These are phyloP conservation scores for Lentinula raphanica DNA, from an alignment of 768 basidiomycete species.

Conservation along the genomic window DNA sequence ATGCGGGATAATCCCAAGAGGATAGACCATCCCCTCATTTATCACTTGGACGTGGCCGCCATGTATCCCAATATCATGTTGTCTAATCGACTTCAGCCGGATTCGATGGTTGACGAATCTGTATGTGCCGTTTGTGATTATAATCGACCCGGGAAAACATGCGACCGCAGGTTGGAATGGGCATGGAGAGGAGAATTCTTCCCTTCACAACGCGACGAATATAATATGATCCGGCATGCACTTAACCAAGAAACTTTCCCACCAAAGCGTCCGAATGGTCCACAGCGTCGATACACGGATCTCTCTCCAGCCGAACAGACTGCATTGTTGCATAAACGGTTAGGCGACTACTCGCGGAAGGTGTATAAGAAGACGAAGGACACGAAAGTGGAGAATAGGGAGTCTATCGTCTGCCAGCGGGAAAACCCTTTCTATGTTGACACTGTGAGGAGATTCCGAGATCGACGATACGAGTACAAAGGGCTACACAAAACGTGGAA, in stretches of 20 bases:
- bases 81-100: slow-evolving; percentile 96
- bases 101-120: slow-evolving; percentile 95
- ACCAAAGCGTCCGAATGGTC: slow-evolving; percentile 64
- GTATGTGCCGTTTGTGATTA: slow-evolving; percentile 98
- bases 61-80: slow-evolving; percentile 99
- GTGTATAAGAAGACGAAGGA: slow-evolving; percentile 99
- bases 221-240: slow-evolving; percentile 97
- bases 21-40: slow-evolving; percentile 89
- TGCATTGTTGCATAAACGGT: slow-evolving; percentile 88
- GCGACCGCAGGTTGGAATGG: slow-evolving; percentile 92
- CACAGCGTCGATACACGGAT: slow-evolving; percentile 78
- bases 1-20: slow-evolving; percentile 92
- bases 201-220: slow-evolving; percentile 95
- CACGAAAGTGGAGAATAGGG: slow-evolving; percentile 89
- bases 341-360: slow-evolving; percentile 97
- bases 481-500: slow-evolving; percentile 99
- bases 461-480: slow-evolving; percentile 98
- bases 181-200: slow-evolving; percentile 99
- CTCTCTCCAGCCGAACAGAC: slow-evolving; percentile 83
- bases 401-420: slow-evolving; percentile 93
- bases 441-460: slow-evolving; percentile 94
- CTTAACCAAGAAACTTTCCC: slow-evolving; percentile 94
- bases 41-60: slow-evolving; percentile 97
- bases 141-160: slow-evolving; percentile 92
- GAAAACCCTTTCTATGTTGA: slow-evolving; percentile 99